Percentiles rank a stretch among this genome's conserved stretches.
phyloP scores from a whole-genome alignment of 192 early-diverging fungal species.

The Coemansia sp. region DNA sequence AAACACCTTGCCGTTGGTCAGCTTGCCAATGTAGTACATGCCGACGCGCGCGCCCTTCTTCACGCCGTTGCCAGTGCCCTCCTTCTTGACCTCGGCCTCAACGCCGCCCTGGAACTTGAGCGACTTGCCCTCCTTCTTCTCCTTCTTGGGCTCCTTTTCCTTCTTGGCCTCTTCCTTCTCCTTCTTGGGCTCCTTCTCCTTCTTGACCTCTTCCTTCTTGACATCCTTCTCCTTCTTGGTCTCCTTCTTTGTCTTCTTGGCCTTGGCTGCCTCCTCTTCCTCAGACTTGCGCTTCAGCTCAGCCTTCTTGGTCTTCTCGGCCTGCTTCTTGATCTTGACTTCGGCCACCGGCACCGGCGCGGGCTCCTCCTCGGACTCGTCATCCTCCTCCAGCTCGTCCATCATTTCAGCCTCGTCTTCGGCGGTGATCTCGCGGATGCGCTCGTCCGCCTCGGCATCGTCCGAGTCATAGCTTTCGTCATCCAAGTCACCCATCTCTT shows the following conservation, averaged over 20 bases:
- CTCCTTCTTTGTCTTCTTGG: slow-evolving; percentile 41
- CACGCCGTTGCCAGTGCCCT: slow-evolving; percentile 61
- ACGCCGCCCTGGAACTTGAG: slow-evolving; percentile 67
- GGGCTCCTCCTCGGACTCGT: slow-evolving; percentile 29
- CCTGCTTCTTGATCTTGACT: slow-evolving; percentile 57
- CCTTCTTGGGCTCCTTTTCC: slow-evolving; percentile 26
- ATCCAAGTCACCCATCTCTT: slow-evolving; percentile 29
- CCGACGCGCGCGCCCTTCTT: slow-evolving; percentile 64
- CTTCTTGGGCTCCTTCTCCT: slow-evolving; percentile 11
- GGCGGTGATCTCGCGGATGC: slow-evolving; percentile 35
- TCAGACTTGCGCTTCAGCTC: slow-evolving; percentile 38
- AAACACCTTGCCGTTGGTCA: slow-evolving; percentile 92
- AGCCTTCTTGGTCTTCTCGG: slow-evolving; percentile 46
- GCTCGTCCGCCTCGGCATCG: slow-evolving; percentile 45
- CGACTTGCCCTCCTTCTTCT: slow-evolving; percentile 42
- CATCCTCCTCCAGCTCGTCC: slow-evolving; percentile 28
- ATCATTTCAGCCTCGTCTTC: slow-evolving; percentile 47
- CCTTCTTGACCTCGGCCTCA: slow-evolving; percentile 74
- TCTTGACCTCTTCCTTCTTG: slow-evolving; percentile 32
- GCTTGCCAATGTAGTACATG: slow-evolving; percentile 94
- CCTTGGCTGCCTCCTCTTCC: slow-evolving; percentile 20
- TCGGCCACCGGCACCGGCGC: slow-evolving; percentile 14
- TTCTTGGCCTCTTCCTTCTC: slow-evolving; percentile 6
- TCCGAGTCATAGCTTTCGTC: slow-evolving; percentile 49
- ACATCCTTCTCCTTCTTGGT: slow-evolving; percentile 12